Conservation (phyloP, 106 monocot genomes). For the Apostasia shenzhenica region DNA sequence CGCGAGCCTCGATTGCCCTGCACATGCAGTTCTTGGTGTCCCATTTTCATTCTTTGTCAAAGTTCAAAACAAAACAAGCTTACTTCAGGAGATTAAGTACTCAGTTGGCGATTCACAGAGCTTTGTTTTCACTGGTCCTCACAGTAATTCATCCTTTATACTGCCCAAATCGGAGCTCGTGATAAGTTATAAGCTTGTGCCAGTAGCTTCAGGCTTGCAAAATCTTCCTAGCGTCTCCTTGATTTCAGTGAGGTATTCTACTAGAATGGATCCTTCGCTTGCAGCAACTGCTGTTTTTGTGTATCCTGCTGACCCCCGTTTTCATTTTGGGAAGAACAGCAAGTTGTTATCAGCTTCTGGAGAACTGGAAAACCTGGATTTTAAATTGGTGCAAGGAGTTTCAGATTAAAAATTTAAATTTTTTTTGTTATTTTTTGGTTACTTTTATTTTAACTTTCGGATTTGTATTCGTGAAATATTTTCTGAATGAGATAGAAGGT, state of each 20-base stretch:
- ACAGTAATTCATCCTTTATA: conserved; percentile 45
- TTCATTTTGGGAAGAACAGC: conserved; percentile 12
- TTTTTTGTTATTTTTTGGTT: too few relatives aligned
- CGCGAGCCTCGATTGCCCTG: conserved; percentile 63
- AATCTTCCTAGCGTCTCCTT: conserved; percentile 62
- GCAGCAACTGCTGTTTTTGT: conserved; percentile 69
- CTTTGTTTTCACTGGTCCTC: conserved; percentile 86
- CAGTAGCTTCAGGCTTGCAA: conserved; percentile 65
- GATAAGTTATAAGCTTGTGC: conserved; percentile 69
- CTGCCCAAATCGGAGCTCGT: conserved; percentile 68
- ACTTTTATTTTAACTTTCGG: too few relatives aligned
- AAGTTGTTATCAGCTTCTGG: conserved; percentile 1
- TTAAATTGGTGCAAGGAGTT: too few relatives aligned
- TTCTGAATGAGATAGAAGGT: too few relatives aligned
- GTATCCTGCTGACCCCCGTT: conserved; percentile 62
- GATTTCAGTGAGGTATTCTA: conserved; percentile 71
- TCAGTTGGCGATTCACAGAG: conserved; percentile 73
- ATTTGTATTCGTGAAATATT: too few relatives aligned
- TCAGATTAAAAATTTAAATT: too few relatives aligned
- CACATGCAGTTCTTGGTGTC: conserved; percentile 67
- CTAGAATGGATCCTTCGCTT: conserved; percentile 43
- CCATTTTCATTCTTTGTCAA: conserved; percentile 66
- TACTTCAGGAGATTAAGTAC: conserved; percentile 93
- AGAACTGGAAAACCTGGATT: too few relatives aligned
- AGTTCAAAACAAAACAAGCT: conserved; percentile 55